Percentiles rank a stretch among this genome's conserved stretches.
phyloP scores from a whole-genome alignment of 768 basidiomycete species.

The Leccinum fibrillosum region DNA sequence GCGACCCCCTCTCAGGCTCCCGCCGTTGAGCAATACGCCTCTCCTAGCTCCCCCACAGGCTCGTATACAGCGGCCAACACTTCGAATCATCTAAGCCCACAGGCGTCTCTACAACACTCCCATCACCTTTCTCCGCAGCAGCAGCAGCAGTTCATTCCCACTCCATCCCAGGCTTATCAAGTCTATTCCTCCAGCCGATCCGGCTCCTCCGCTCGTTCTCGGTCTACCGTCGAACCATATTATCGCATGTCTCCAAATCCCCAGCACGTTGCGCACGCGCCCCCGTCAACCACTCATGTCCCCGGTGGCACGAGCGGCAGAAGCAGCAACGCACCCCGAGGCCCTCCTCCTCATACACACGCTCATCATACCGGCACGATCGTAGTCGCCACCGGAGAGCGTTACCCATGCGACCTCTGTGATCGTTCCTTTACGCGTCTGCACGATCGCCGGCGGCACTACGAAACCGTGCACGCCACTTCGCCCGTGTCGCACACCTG shows the following conservation, averaged over 20 bases:
- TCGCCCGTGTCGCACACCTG: constrained; percentile 67
- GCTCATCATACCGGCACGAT: constrained; percentile 13
- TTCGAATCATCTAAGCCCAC: constrained; percentile 14
- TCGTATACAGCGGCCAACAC: constrained; percentile 21
- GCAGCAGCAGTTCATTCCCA: constrained; percentile 43
- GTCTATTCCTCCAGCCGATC: constrained; percentile 31
- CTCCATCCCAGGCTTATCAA: constrained; percentile 43
- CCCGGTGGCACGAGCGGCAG: constrained; percentile 12
- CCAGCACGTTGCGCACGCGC: constrained; percentile 27
- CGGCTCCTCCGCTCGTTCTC: constrained; percentile 25
- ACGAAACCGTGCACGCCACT: constrained; percentile 70
- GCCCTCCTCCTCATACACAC: constrained; percentile 2
- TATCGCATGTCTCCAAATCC: constrained; percentile 39
- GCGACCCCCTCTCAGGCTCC: constrained; percentile 15
- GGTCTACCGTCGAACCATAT: constrained; percentile 36
- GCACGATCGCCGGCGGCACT: constrained; percentile 80
- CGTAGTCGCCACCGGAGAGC: constrained; percentile 42
- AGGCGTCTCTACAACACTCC: constrained; percentile 15
- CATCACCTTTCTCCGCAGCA: constrained; percentile 18
- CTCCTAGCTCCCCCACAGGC: constrained; percentile 16
- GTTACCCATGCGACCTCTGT: constrained; percentile 71
- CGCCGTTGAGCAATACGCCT: constrained; percentile 21
- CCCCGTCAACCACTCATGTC: constrained; percentile 12
- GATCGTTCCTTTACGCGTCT: constrained; percentile 77
- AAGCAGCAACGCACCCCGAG: constrained; percentile 9